These are phyloP conservation scores for Chrysophaeum taylorii DNA, from an alignment of 352 stramenopile species.

Conservation along the genomic window DNA sequence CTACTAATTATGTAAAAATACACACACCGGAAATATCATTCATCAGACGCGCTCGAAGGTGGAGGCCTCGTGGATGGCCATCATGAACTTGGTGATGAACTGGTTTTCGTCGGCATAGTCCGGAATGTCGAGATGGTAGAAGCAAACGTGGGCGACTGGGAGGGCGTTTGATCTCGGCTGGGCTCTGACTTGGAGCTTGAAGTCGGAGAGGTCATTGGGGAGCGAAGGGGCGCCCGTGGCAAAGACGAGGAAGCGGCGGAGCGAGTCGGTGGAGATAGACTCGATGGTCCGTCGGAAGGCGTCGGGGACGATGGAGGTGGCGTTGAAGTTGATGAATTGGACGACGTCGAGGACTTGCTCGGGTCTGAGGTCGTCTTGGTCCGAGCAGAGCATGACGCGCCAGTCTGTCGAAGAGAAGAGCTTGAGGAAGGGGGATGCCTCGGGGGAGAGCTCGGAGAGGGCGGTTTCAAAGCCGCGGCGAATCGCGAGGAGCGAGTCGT, in stretches of 20 bases:
- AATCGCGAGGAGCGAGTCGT: constrained; percentile 23
- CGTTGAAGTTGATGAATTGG: constrained; percentile 24
- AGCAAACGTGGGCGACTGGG: constrained; percentile 35
- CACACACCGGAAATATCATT: too few relatives aligned
- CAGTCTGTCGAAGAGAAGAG: constrained; percentile 32
- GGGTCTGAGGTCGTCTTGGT: constrained; percentile 25
- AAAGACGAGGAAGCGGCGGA: constrained; percentile 34
- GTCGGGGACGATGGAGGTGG: constrained; percentile 18
- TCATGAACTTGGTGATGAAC: constrained; percentile 30
- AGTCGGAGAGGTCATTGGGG: background rate
- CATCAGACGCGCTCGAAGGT: constrained; percentile 34
- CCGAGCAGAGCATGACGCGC: constrained; percentile 32
- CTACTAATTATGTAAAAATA: too few relatives aligned
- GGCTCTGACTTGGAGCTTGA: constrained; percentile 30
- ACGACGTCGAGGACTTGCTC: constrained; percentile 21
- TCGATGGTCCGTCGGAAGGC: constrained; percentile 26
- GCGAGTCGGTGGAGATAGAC: constrained; percentile 26
- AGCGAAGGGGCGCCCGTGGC: constrained; percentile 31
- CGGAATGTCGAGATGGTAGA: constrained; percentile 35
- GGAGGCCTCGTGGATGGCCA: constrained; percentile 28
- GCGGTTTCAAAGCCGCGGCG: constrained; percentile 21
- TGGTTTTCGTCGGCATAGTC: constrained; percentile 29
- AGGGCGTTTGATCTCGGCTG: constrained; percentile 27
- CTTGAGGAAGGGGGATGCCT: constrained; percentile 27
- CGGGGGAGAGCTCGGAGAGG: constrained; percentile 26